These are phyloP conservation scores for Nannizzia gypsea DNA, from an alignment of 2,329 filamentous ascomycete genomes.

Conservation along the genomic window DNA sequence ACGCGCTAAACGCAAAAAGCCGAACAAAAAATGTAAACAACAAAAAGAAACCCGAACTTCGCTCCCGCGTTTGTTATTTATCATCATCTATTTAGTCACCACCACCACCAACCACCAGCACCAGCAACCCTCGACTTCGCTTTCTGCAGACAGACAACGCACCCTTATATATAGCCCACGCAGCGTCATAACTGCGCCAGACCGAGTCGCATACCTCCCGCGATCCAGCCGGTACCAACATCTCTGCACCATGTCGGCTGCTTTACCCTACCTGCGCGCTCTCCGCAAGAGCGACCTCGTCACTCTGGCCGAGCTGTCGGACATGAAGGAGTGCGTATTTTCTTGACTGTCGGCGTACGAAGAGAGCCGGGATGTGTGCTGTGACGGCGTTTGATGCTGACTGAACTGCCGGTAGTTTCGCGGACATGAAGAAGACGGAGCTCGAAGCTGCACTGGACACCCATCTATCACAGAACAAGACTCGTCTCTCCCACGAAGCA, in stretches of 20 bases:
- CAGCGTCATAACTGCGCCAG: not conserved
- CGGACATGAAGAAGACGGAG: slow-evolving; percentile 63
- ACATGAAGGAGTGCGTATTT: slow-evolving; percentile 57
- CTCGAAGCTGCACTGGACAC: slow-evolving; percentile 64
- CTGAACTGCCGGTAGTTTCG: slow-evolving; percentile 43
- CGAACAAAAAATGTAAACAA: slow-evolving; percentile 23
- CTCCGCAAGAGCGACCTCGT: slow-evolving; percentile 73
- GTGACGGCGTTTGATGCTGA: slow-evolving; percentile 11
- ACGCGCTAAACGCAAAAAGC: slow-evolving; percentile 14
- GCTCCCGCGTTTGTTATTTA: not conserved
- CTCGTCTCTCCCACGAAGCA: slow-evolving; percentile 51
- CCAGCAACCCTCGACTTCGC: slow-evolving; percentile 14
- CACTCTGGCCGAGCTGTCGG: slow-evolving; percentile 59
- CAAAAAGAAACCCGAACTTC: slow-evolving; percentile 6
- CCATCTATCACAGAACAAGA: slow-evolving; percentile 57
- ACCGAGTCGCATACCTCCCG: slow-evolving; percentile 38
- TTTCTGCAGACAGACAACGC: not conserved
- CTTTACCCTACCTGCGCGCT: slow-evolving; percentile 61
- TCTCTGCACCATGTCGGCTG: slow-evolving; percentile 46
- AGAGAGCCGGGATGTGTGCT: not conserved
- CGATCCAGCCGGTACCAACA: slow-evolving; percentile 28
- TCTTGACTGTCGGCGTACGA: slow-evolving; percentile 1
- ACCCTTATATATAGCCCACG: slow-evolving; percentile 7
- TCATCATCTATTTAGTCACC: not conserved
- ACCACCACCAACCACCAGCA: slow-evolving; percentile 2